phyloP scores from a whole-genome alignment of 1,284 basidiomycete species.

The Austroboletus novae-zelandiae region DNA sequence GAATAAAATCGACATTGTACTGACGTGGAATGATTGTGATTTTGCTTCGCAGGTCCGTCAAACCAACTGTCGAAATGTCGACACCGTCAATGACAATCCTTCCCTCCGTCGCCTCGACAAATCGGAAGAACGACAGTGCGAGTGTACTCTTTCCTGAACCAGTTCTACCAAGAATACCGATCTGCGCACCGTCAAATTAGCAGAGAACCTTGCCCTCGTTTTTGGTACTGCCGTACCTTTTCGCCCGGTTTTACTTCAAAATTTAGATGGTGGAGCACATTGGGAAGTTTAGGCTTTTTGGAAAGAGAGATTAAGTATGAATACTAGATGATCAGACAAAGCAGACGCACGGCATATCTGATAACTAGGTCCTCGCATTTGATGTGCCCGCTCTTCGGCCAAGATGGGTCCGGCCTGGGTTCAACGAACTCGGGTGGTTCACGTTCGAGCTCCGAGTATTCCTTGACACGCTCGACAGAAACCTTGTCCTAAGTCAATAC shows the following conservation, averaged over 20 bases:
- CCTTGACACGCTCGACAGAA: slow-evolving; percentile 88
- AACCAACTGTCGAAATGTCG: slow-evolving; percentile 83
- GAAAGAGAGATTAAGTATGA: slow-evolving; percentile 1
- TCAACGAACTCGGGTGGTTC: slow-evolving; percentile 84
- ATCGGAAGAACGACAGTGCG: slow-evolving; percentile 93
- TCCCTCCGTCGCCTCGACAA: slow-evolving; percentile 86
- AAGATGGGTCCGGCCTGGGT: slow-evolving; percentile 77
- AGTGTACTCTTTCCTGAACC: slow-evolving; percentile 90
- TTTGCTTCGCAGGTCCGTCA: slow-evolving; percentile 81
- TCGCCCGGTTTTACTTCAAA: slow-evolving; percentile 78
- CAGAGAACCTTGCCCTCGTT: background rate
- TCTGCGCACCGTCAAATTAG: slow-evolving; percentile 32
- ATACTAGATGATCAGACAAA: background rate
- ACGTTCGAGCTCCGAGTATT: slow-evolving; percentile 78
- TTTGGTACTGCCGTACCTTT: slow-evolving; percentile 44
- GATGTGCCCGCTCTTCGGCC: slow-evolving; percentile 80
- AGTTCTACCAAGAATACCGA: slow-evolving; percentile 89
- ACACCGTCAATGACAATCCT: slow-evolving; percentile 85
- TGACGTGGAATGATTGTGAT: slow-evolving; percentile 92
- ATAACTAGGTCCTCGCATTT: slow-evolving; percentile 79
- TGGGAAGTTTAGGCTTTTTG: slow-evolving; percentile 72
- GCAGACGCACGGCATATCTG: slow-evolving; percentile 66
- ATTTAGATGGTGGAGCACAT: slow-evolving; percentile 81
- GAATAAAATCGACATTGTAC: slow-evolving; percentile 22
- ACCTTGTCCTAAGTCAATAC: slow-evolving; percentile 47